Base-by-base conservation (phyloP, 208 protist species). In the Leishmania lainsoni region DNA sequence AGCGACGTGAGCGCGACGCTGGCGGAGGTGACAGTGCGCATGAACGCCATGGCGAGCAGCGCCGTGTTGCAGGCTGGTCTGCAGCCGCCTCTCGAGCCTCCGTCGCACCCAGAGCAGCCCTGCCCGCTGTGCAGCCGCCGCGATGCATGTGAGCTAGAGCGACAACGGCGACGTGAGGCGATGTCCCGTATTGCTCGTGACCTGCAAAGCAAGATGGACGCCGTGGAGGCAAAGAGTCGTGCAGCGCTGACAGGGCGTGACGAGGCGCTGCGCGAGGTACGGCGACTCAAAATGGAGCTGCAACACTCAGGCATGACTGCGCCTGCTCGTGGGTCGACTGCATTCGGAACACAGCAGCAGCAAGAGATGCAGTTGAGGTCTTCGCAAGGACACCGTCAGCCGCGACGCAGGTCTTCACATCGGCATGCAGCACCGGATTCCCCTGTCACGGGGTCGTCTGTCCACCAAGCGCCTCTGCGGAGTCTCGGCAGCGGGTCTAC, bases 41-140 rank as follows among this genome's bases (percentile, higher is more conserved):
- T 96, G 83, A 66, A 84, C 12, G 90, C 94, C 12, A 78, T 96
- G 69, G 35, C 87, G 63, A 72, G 87, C 42, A 95, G 91, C 75
- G 86, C 81, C 14, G 79, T 96, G 39, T 58, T 98, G 78, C 84
- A 88, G 56, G 83, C 90, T 56, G 83, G 90, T 29, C 72, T 92
- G 56, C 83, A 91, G 78, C 94, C 90, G 45, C 88, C 91, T 49
- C 54, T 91, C 81, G 81, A 91, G 85, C 89, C 94, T 16, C 94
- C 94, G 39, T 75, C 83, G 22, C 81, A 86, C 51, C 94, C 94
- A 16, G 88, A 93, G 42, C 89, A 94, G 78, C 80, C 87, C 48
- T 98, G 94, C 73, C 58, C 49, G 29, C 86, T 98, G 54, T 98
- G 94, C 79, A 88, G 86, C n/a, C 85, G 94, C 32, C 84, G 87